phyloP scores from a whole-genome alignment of 2,329 filamentous ascomycete genomes.

The Cladosporium colombiae region DNA sequence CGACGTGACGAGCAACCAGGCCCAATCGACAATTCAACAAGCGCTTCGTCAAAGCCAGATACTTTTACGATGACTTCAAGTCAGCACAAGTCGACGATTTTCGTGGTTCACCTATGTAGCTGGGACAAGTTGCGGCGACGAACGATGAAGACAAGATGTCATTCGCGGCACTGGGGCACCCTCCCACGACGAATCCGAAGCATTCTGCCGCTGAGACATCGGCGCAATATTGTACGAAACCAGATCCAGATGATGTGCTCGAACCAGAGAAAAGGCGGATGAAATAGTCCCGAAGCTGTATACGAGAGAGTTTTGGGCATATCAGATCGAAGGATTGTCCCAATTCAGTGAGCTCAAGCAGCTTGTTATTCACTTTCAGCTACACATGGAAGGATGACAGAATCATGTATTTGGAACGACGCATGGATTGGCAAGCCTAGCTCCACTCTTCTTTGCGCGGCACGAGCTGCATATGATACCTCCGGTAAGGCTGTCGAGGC shows the following conservation, averaged over 20 bases:
- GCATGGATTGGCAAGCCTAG: background rate
- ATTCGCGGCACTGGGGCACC: background rate
- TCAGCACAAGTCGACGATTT: background rate
- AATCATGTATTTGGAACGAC: background rate
- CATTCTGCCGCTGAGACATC: background rate
- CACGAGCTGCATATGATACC: background rate
- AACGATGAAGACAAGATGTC: background rate
- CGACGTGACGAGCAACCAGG: background rate
- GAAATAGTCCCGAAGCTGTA: background rate
- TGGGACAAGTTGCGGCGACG: background rate
- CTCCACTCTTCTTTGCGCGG: background rate
- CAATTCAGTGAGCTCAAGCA: background rate
- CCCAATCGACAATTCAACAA: background rate
- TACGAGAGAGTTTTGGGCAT: background rate
- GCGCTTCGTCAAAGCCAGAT: background rate
- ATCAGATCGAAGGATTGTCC: background rate
- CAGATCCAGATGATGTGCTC: background rate
- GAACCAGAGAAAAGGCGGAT: background rate
- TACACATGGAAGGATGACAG: background rate
- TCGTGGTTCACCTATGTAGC: background rate
- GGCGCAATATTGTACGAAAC: background rate
- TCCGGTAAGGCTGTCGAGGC: background rate
- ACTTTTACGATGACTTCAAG: background rate
- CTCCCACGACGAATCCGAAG: background rate
- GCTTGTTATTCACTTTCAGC: background rate